Percentiles rank a stretch among this genome's conserved stretches.
Conservation (phyloP, 306 rosid genomes). For the Quercus variabilis region DNA sequence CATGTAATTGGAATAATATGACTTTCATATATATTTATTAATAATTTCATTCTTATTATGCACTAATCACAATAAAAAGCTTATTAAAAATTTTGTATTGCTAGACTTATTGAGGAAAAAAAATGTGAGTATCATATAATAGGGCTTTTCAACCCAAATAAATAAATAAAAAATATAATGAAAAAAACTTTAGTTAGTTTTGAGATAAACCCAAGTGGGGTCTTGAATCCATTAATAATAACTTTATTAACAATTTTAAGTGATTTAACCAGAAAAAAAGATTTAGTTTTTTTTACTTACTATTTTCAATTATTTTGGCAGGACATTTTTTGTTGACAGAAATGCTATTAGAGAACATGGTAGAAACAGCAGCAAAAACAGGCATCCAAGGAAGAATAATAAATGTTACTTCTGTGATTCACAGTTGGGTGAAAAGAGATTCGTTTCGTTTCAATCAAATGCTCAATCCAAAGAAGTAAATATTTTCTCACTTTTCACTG, state of each 20-base stretch:
- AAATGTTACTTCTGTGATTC: constrained; percentile 76
- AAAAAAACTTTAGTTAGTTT: background rate
- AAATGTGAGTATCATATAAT: background rate
- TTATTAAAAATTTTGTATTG: no score
- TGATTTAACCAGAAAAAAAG: background rate
- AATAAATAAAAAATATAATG: background rate
- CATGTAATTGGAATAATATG: no score
- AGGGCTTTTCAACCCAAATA: background rate
- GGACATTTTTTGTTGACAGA: constrained; percentile 84
- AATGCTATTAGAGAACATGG: constrained; percentile 76
- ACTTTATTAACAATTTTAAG: background rate
- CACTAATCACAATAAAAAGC: no score
- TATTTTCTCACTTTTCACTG: background rate
- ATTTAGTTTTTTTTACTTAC: no score
- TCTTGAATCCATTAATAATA: background rate
- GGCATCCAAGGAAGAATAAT: constrained; percentile 91
- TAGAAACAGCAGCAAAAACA: constrained; percentile 71
- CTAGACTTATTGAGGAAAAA: background rate
- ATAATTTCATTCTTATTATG: no score
- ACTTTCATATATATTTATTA: no score
- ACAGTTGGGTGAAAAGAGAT: constrained; percentile 78
- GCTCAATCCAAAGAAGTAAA: constrained; percentile 69
- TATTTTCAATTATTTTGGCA: constrained; percentile 20
- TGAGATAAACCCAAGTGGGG: background rate
- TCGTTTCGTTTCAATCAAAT: constrained; percentile 60